Conservation (phyloP, 768 basidiomycete species). For the Collybiopsis luxurians region DNA sequence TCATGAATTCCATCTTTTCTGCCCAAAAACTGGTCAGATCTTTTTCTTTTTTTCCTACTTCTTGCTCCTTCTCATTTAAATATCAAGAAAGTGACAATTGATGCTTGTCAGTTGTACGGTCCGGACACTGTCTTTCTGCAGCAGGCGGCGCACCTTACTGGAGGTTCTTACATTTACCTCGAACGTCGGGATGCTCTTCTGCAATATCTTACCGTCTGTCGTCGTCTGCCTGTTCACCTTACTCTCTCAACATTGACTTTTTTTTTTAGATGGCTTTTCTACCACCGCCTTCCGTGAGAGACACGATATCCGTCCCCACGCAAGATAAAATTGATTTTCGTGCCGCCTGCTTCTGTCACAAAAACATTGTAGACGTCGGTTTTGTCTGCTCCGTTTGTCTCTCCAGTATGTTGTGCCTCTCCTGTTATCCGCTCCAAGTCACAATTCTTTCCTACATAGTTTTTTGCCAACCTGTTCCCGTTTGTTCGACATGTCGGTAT, state of each 20-base stretch:
- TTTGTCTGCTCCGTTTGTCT: conserved; percentile 99
- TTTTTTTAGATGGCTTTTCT: conserved; percentile 78
- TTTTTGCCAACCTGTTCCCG: conserved; percentile 91
- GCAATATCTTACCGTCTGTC: conserved; percentile 80
- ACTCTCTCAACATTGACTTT: conserved; percentile 4
- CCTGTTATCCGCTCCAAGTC: conserved; percentile 1
- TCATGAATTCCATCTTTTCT: conserved; percentile 99
- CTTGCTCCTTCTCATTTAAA: background rate
- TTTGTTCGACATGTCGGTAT: conserved; percentile 91
- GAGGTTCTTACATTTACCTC: conserved; percentile 88
- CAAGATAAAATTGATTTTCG: conserved; percentile 97
- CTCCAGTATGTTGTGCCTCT: conserved; percentile 64
- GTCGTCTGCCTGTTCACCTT: background rate
- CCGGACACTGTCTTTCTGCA: conserved; percentile 94
- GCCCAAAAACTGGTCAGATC: conserved; percentile 88
- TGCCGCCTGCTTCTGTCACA: conserved; percentile 98
- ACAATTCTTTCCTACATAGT: conserved; percentile 52
- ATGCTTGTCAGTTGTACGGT: conserved; percentile 90
- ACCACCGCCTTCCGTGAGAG: conserved; percentile 67
- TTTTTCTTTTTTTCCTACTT: conserved; percentile 11
- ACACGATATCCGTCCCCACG: conserved; percentile 78
- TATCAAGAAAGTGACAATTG: conserved; percentile 89
- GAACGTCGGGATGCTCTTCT: conserved; percentile 80
- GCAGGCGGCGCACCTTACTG: conserved; percentile 94
- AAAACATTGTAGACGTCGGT: conserved; percentile 92